Base-by-base conservation (phyloP, 305 asterid genomes). In the Ilex paraguariensis region DNA sequence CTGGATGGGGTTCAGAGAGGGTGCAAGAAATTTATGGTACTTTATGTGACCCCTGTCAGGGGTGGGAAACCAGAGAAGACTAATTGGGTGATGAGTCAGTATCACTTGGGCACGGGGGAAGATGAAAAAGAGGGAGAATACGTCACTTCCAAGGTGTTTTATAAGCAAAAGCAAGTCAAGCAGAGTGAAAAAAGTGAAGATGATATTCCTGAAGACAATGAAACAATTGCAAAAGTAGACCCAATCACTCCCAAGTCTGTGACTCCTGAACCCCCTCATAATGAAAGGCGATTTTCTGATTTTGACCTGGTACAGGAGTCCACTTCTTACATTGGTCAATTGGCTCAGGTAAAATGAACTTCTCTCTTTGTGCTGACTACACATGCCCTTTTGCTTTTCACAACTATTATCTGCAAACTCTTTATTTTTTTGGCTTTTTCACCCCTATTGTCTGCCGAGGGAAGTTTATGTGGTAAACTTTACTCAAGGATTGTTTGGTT, bases 1-100 rank as follows among this genome's bases (percentile, higher is more conserved):
- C 63, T 90, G 65, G 96, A 86, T 52, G 96, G 98, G 13, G 58
- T 74, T 2, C 98, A 93, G 58, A 86, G 72, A 60, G 98, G 98
- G 12, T 93, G 98, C 77, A 90, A 93, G 80, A 93, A 90, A 76
- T 90, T 93, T 56, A 90, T 93, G 98, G 98, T 93, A 68, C 82
- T 93, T 7, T 93, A 93, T 60, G 59, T 87, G 30, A 81, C 82
- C 80, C 80, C 95, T 0, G 84, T 58, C 33, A 80, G 64, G 72
- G 96, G 97, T 17, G 97, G 90, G 44, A 90, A 86, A 68, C 68
- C 98, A 0, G 98, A 90, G 77, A 93, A 93, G 79, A 90, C 98
- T 15, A 84, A 79, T 76, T 90, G 97, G 98, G 98, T 93, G 57
- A 93, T 93, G 98, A 97, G 90, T 69, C 98, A 90, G 61, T 93